Base-by-base conservation (phyloP, 2,329 filamentous ascomycete genomes). In the Trichoderma simmonsii region DNA sequence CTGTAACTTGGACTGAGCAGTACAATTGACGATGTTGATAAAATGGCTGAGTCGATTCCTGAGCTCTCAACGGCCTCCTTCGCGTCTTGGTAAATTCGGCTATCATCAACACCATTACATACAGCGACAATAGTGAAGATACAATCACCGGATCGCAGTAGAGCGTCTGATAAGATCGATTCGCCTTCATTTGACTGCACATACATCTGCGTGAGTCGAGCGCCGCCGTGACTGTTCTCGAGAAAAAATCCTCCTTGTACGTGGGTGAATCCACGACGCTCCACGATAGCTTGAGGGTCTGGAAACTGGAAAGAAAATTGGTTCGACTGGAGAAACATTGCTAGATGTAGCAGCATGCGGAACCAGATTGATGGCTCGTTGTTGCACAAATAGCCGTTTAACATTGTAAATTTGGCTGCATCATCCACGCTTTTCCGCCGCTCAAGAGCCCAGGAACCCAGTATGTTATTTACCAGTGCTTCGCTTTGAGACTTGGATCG, bases 361-460 rank as follows among this genome's bases (percentile, higher is more conserved):
- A 48, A 8, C 43, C 43, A 48, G 43, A 48, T 48, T n/a, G 43
- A 48, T 21, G 51, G 60, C n/a, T 71, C n/a, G n/a, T 67, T 66
- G 36, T 71, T 71, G 32, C 70, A 71, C 28, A 71, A 26, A 26
- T 62, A 26, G 11, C 61, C 70, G 39, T 71, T 71, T 18, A 71
- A 26, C 60, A 66, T 71, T n/a, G 70, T 67, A 64, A 71, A 57
- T 3, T 54, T 6, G 26, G 70, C 71, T 4, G 67, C 68, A n/a
- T 54, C 65, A 39, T 75, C 71, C 14, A 75, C 69, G 51, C 71
- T 72, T 14, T 66, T 57, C 4, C 71, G 54, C 18, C 74, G 64
- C 66, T 75, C 74, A 36, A 66, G 24, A 54, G 67, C 68, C 73
- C 65, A 72, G 24, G 60, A 59, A 34, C 28, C 14, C 57, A 21